Conservation (phyloP, 306 rosid genomes). For the Leucaena leucocephala region DNA sequence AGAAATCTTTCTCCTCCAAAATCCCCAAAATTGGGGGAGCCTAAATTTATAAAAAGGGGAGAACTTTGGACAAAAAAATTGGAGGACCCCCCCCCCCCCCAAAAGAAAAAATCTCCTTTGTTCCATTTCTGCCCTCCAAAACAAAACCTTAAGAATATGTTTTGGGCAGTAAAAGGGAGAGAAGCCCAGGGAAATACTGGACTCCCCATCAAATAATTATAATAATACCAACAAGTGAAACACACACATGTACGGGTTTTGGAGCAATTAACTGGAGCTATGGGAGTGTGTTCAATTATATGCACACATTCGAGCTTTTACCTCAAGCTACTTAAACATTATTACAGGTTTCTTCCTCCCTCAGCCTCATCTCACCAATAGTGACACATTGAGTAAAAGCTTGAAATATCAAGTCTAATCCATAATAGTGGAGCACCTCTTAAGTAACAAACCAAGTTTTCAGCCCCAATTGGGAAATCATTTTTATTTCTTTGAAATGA, state of each 20-base stretch:
- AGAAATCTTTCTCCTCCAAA: background rate
- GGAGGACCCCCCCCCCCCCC: background rate
- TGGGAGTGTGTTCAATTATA: background rate
- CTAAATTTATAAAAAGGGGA: background rate
- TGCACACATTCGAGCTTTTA: constrained; percentile 8
- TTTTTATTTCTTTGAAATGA: background rate
- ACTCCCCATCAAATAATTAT: background rate
- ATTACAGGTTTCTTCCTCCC: background rate
- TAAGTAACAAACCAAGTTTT: background rate
- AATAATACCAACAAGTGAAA: background rate
- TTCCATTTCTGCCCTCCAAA: background rate
- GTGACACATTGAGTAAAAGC: background rate
- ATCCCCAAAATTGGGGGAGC: background rate
- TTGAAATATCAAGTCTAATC: background rate
- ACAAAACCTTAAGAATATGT: background rate
- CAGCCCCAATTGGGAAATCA: background rate
- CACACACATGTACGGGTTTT: background rate
- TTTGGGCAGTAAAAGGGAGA: background rate
- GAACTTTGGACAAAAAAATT: background rate
- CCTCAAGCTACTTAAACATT: background rate
- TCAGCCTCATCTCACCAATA: background rate
- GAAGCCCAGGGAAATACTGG: background rate
- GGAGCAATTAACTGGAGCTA: background rate
- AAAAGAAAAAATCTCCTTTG: background rate
- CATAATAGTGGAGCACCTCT: background rate